Evolutionary conservation across 2,329 filamentous ascomycete species (phyloP), one percentile per base, ranked within the genome.

Genomic region (Aspergillus sp.): DNA sequence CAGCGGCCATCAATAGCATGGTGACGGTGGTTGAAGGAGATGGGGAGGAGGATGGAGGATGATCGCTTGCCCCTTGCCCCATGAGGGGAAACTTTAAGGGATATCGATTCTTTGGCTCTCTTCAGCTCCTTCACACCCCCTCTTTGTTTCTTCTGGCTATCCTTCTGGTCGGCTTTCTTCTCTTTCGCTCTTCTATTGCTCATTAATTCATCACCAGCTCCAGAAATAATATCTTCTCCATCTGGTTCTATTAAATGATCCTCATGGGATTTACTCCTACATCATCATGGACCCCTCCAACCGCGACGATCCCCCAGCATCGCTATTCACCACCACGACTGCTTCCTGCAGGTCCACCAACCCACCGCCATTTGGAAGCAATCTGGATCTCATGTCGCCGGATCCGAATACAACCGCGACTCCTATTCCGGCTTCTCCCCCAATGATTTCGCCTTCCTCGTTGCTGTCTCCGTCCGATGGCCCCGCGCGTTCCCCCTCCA

Each of bases 241-340:
- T 19, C 19, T 19, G 19, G 19, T 19, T 2, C 2, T 4, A 19
- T 19, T 19, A 44, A 45, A 47, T 49, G 51, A 45, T 33, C 39
- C 27, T 33, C 33, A 42, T 42, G 31, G 32, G 39, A 49, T 50
- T 37, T 47, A 19, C 19, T 19, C 19, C 19, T 19, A 19, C 19
- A 19, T 44, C 53, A 57, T 53, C 44, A 64, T 64, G 60, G 56
- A 64, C 40, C 54, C 61, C 53, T 58, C 55, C 49, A 59, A 55
- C 37, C 42, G 44, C 46, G 53, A 55, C 53, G 56, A 54, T 47
- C 51, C 53, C 37, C 52, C 48, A 42, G 27, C 44, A 30, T 34
- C 43, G 28, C 44, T 48, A 49, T 52, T 53, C 49, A 43, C 42
- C 38, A 19, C 19, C 19, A 19, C 19, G 19, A 19, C 19, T 19